These are phyloP conservation scores for Mycena latifolia DNA, from an alignment of 768 basidiomycete genomes.

Conservation along the genomic window DNA sequence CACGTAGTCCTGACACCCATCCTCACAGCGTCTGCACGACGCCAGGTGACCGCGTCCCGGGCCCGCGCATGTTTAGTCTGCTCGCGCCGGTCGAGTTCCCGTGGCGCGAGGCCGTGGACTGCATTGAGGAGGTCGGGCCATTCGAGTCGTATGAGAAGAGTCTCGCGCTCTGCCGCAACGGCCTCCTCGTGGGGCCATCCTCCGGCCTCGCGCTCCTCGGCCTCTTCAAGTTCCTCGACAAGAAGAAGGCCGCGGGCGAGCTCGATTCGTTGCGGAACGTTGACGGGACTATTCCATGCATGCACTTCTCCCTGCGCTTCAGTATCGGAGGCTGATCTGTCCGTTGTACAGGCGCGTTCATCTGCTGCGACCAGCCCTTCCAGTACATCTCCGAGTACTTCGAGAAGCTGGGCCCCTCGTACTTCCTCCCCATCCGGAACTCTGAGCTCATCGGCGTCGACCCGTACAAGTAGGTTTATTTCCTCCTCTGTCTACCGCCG, in stretches of 20 bases:
- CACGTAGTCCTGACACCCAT: neutral
- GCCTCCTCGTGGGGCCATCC: constrained; percentile 41
- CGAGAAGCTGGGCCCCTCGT: constrained; percentile 37
- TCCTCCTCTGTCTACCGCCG: neutral
- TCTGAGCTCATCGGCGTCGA: constrained; percentile 40
- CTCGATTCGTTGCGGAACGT: constrained; percentile 34
- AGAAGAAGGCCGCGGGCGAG: constrained; percentile 32
- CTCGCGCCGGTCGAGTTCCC: constrained; percentile 42
- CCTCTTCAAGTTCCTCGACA: constrained; percentile 40
- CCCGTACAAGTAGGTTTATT: constrained; percentile 34
- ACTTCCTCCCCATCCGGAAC: constrained; percentile 38
- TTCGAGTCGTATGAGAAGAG: constrained; percentile 40
- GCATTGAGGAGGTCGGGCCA: constrained; percentile 38
- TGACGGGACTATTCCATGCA: constrained; percentile 39
- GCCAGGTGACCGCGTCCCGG: constrained; percentile 40
- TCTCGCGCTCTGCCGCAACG: constrained; percentile 39
- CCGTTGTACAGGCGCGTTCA: constrained; percentile 36
- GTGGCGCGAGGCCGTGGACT: constrained; percentile 40
- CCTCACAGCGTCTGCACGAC: constrained; percentile 35
- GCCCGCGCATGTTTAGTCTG: constrained; percentile 39
- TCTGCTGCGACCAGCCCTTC: constrained; percentile 42
- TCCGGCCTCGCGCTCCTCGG: constrained; percentile 39
- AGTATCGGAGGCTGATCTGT: neutral
- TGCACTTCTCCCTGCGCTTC: neutral
- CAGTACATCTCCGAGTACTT: constrained; percentile 42